Evolutionary conservation across 345 rosid genomes (phyloP), one percentile per base, ranked within the genome.

Genomic region (Orychophragmus violaceus): DNA sequence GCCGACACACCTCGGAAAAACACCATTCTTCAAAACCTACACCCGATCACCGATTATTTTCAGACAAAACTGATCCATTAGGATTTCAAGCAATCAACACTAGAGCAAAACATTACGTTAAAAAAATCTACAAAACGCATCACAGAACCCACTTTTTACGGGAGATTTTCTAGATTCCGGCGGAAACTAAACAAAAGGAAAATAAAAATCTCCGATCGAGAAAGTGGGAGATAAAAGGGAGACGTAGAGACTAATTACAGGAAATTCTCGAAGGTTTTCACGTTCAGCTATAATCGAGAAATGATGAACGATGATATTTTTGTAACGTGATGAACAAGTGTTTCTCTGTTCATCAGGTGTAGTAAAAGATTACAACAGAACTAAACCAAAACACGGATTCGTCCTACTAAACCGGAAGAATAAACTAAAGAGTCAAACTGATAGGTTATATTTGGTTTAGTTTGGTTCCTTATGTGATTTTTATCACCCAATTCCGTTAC

Each of bases 1-100:
- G 83, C 77, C 45, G 83, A 64, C 27, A 83, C 70, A 57, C 81
- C 21, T 27, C 85, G 79, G 45, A 78, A 80, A 80, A 83, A 78
- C 81, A 62, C 90, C 97, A 90, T 90, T 1, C 64, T 68, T 74
- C 10, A 68, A 62, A 28, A 39, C 42, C 37, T 41, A 36, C 45
- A 66, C 52, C 77, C 21, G 21, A 19, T 19, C 55, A 41, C 56
- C 46, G 39, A 8, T 17, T 66, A 3, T 36, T 22, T 3, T 42
- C 59, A 27, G 21, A 54, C 16, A 32, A 48, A 59, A 35, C 8
- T 27, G 61, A 56, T 45, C 19, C 22, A 6, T 33, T 27, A 27
- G 30, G 30, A 27, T 27, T 5, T 28, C 32, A 6, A 27, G 5
- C 32, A 28, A 28, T 28, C 32, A 0, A 27, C 6, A 27, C 29